Evolutionary conservation across 352 stramenopile species (phyloP).

Genomic region (Pythium guiyangense): DNA sequence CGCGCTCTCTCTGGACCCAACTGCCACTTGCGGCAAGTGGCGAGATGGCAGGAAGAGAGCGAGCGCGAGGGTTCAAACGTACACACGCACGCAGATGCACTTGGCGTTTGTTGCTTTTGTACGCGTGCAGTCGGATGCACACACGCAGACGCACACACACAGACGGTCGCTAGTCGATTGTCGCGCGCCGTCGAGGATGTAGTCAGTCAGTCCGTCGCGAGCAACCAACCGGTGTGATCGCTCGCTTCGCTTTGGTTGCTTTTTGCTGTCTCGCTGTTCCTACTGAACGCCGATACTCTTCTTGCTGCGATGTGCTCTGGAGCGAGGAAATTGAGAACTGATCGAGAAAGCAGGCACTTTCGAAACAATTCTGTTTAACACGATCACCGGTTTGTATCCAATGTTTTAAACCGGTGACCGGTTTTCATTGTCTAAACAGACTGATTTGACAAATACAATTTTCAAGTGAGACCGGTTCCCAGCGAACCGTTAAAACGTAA

Average conservation of each 20-base stretch:
- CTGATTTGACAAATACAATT: too few species aligned
- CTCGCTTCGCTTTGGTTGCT: too few species aligned
- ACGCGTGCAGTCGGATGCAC: too few species aligned
- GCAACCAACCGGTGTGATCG: too few species aligned
- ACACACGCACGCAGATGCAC: background rate
- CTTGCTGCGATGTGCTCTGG: conserved; percentile 16
- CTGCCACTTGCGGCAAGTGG: conserved; percentile 5
- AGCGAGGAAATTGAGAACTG: conserved; percentile 49
- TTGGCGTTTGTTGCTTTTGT: too few species aligned
- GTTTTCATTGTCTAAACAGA: too few species aligned
- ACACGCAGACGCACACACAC: too few species aligned
- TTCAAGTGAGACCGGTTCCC: too few species aligned
- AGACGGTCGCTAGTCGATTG: too few species aligned
- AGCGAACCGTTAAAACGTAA: too few species aligned
- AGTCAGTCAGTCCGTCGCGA: background rate
- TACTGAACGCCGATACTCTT: conserved; percentile 3
- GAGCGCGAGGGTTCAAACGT: conserved; percentile 1
- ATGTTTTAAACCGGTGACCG: too few species aligned
- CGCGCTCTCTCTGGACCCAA: conserved; percentile 8
- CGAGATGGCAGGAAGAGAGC: background rate
- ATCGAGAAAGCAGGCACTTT: conserved; percentile 14
- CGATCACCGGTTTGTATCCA: too few species aligned
- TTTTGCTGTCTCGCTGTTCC: background rate
- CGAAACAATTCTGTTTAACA: background rate
- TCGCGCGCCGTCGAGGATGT: background rate